Base-by-base conservation (phyloP, 257 asterid species). In the Salvia miltiorrhiza region DNA sequence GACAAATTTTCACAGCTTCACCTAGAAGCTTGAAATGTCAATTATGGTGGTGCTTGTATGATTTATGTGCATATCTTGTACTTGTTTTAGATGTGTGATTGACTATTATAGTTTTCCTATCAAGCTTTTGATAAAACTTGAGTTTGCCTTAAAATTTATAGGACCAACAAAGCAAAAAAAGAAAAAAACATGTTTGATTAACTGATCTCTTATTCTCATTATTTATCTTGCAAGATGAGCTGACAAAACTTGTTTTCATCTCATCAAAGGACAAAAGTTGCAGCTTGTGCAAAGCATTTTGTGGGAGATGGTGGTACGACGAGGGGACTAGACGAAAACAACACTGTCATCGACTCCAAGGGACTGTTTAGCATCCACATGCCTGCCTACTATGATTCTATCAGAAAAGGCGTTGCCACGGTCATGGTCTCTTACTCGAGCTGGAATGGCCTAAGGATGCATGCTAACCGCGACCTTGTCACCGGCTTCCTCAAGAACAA, bases 381-480 rank as follows among this genome's bases (percentile, higher is more conserved):
- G 87, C 88, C 95, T 12, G 90, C 90, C n/a, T 88, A 88, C 53
- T 61, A 71, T 19, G 90, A 88, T n/a, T 49, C 93, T 0, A 52
- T 88, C 41, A 80, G 76, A 7, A 84, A 88, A 67, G 95, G 95
- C 1, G 88, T 88, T 26, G 82, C 90, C 32, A 82, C 93, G 0
- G 84, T 88, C 32, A 88, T 88, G 95, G 90, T 86, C 0, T 86
- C 95, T 24, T 88, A 86, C 83, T 86, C 93, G 1, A 86, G 95
- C 80, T 77, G 84, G 86, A 88, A 88, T 4, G 92, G 90, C 17
- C 39, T 50, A 49, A 88, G 76, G 78, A 82, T 84, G 90, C 93
- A 88, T 9, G 90, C 85, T n/a, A 82, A 84, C 62, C 79, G 30
- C 33, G 69, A 69, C 3, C 87, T 88, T 0, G 44, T 88, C 17